Percentiles rank a stretch among this genome's conserved stretches.
phyloP scores from a whole-genome alignment of 202 grass and related monocot species.

The Setaria viridis region DNA sequence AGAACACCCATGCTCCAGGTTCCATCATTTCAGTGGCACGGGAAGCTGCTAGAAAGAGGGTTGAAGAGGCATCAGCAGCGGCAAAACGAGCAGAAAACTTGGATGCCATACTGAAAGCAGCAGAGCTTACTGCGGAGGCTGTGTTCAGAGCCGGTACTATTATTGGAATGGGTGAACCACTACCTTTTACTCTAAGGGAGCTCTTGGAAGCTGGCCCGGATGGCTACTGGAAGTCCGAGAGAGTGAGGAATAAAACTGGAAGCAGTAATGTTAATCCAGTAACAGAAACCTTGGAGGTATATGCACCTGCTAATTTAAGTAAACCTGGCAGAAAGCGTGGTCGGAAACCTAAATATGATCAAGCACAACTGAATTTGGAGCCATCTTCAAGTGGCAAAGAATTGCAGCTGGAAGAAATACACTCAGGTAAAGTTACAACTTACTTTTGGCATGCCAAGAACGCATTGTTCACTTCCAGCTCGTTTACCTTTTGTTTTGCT shows the following conservation, averaged over 20 bases:
- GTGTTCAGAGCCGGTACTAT: slow-evolving; percentile 83
- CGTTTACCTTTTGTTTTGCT: slow-evolving; percentile 45
- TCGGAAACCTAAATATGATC: slow-evolving; percentile 48
- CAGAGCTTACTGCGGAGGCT: slow-evolving; percentile 86
- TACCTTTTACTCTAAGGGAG: slow-evolving; percentile 83
- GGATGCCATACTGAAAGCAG: slow-evolving; percentile 92
- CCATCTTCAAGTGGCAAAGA: slow-evolving; percentile 51
- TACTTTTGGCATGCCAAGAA: slow-evolving; percentile 19
- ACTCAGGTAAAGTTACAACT: slow-evolving; percentile 51
- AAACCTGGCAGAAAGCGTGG: slow-evolving; percentile 49
- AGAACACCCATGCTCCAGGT: slow-evolving; percentile 51
- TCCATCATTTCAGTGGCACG: slow-evolving; percentile 86
- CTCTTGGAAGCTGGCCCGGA: slow-evolving; percentile 83
- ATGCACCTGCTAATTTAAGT: slow-evolving; percentile 40
- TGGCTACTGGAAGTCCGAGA: slow-evolving; percentile 75
- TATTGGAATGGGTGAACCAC: slow-evolving; percentile 90
- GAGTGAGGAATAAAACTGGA: slow-evolving; percentile 45
- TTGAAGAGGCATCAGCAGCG: slow-evolving; percentile 90
- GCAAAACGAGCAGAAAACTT: slow-evolving; percentile 95
- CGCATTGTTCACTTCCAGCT: slow-evolving; percentile 20
- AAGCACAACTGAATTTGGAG: slow-evolving; percentile 29
- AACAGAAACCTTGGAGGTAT: slow-evolving; percentile 37
- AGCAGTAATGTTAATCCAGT: slow-evolving; percentile 16
- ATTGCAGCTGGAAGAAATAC: slow-evolving; percentile 43
- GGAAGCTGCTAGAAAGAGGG: slow-evolving; percentile 85